Evolutionary conservation across 345 rosid species (phyloP).

Genomic region (Lepidium africanum): DNA sequence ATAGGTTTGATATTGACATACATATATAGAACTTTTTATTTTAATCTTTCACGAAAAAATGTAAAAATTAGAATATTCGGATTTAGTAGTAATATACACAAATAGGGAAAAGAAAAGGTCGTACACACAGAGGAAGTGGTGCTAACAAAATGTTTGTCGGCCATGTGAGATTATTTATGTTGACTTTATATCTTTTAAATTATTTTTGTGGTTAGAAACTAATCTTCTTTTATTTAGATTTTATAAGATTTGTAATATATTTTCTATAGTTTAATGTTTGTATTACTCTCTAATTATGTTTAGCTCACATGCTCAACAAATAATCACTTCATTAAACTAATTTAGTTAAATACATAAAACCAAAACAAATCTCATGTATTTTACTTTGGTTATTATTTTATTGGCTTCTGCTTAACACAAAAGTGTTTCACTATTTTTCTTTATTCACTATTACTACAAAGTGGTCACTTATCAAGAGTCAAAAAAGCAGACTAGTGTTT

Average conservation of each 20-base stretch:
- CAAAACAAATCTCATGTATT: not conserved
- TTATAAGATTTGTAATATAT: constrained; percentile 2
- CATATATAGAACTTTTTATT: too few relatives aligned
- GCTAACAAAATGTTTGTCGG: constrained; percentile 35
- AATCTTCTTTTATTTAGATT: not conserved
- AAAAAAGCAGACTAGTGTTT: constrained; percentile 1
- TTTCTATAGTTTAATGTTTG: not conserved
- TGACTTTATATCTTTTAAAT: constrained; percentile 23
- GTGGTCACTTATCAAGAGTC: not conserved
- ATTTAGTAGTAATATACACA: constrained; percentile 6
- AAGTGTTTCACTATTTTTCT: too few relatives aligned
- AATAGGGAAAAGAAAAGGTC: not conserved
- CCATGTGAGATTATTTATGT: constrained; percentile 40
- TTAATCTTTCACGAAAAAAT: too few relatives aligned
- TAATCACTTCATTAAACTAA: constrained; percentile 10
- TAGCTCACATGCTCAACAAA: constrained; percentile 15
- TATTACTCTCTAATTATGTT: constrained; percentile 5
- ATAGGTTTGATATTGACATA: not conserved
- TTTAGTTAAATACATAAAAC: not conserved
- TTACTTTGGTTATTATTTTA: not conserved
- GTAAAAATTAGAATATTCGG: constrained; percentile 3
- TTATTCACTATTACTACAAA: not conserved
- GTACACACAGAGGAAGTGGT: constrained; percentile 20
- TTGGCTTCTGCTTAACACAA: too few relatives aligned
- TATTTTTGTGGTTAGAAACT: constrained; percentile 9